Percentiles rank a stretch among this genome's conserved stretches.
phyloP scores from a whole-genome alignment of 1,284 basidiomycete genomes.

The Apiotrichum sp. region DNA sequence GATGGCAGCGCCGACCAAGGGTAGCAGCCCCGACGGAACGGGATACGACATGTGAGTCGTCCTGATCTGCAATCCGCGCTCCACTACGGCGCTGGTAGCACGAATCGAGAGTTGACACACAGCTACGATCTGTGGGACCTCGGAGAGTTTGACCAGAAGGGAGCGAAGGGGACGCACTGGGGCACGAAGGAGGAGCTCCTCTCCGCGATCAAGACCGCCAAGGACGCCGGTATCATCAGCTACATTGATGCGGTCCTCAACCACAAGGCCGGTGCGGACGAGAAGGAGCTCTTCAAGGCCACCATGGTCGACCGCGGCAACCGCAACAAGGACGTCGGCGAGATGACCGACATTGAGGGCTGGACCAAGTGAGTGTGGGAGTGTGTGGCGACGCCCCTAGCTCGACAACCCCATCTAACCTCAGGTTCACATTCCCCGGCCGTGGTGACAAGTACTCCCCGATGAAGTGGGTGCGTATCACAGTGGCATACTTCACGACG shows the following conservation, averaged over 20 bases:
- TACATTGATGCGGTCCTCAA: constrained; percentile 54
- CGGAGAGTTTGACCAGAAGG: constrained; percentile 87
- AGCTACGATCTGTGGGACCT: constrained; percentile 70
- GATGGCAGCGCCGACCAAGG: constrained; percentile 41
- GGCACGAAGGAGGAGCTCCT: constrained; percentile 78
- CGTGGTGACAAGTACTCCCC: constrained; percentile 60
- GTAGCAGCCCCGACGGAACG: constrained; percentile 38
- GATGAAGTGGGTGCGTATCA: constrained; percentile 48
- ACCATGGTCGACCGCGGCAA: constrained; percentile 62
- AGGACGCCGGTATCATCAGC: constrained; percentile 39
- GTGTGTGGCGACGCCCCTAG: background rate
- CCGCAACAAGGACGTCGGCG: constrained; percentile 53
- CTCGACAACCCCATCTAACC: constrained; percentile 21
- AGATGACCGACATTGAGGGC: constrained; percentile 66
- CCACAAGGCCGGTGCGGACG: constrained; percentile 67
- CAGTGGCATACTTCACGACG: background rate
- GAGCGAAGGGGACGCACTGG: constrained; percentile 76
- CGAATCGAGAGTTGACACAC: constrained; percentile 21
- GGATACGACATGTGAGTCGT: constrained; percentile 44
- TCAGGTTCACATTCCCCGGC: constrained; percentile 70
- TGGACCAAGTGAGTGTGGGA: constrained; percentile 58
- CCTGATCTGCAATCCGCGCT: background rate
- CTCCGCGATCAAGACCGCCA: constrained; percentile 53
- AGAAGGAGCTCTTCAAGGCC: constrained; percentile 66
- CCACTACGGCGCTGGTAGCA: background rate